Evolutionary conservation across 1,139 yeast species (phyloP).

Genomic region (Blastobotrys buckinghamii): DNA sequence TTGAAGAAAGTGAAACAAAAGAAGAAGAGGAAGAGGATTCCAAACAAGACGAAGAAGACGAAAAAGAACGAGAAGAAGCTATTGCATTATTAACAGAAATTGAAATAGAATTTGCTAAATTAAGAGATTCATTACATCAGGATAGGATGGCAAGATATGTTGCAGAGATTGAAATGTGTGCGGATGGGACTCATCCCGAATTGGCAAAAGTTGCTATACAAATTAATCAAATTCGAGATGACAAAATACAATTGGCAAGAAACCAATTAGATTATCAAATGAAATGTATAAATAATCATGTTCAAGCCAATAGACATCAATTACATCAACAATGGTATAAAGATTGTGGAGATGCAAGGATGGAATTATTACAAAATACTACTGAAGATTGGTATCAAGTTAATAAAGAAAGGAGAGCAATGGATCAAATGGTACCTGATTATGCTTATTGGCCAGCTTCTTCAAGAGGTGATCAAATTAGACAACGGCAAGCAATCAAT

Average conservation of each 20-base stretch:
- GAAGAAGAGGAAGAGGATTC: constrained; percentile 9
- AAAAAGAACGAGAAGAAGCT: constrained; percentile 49
- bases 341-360: constrained; percentile 61
- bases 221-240: constrained; percentile 65
- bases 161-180: constrained; percentile 79
- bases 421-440: constrained; percentile 67
- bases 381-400: constrained; percentile 91
- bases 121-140: constrained; percentile 57
- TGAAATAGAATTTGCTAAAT: constrained; percentile 77
- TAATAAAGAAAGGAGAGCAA: constrained; percentile 78
- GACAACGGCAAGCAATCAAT: constrained; percentile 48
- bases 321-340: constrained; percentile 82
- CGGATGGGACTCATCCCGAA: constrained; percentile 90
- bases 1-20: constrained; percentile 8
- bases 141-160: constrained; percentile 65
- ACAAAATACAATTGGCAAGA: constrained; percentile 61
- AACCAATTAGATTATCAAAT: constrained; percentile 66
- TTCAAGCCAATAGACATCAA: constrained; percentile 70
- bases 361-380: constrained; percentile 59
- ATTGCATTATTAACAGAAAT: constrained; percentile 64
- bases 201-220: constrained; percentile 57
- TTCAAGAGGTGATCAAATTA: constrained; percentile 39
- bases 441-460: constrained; percentile 33
- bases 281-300: constrained; percentile 71
- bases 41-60: constrained; percentile 14